Evolutionary conservation across 345 rosid genomes (phyloP).

Genomic region (Noccaea caerulescens): DNA sequence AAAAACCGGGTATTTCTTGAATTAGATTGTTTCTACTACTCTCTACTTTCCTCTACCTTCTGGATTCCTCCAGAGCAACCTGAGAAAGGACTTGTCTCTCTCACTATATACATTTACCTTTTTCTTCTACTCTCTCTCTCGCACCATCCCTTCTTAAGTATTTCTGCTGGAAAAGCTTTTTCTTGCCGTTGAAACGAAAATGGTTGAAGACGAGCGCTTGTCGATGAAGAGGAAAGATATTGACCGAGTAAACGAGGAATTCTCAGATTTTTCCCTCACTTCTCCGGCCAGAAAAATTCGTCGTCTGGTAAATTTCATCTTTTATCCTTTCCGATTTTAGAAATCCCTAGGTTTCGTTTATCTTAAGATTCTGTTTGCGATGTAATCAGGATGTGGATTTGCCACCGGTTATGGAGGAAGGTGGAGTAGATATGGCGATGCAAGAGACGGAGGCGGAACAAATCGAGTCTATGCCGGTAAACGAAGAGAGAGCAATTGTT

Average conservation of each 20-base stretch:
- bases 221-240: slow-evolving; percentile 61
- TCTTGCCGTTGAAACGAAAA: background rate
- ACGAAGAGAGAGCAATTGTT: slow-evolving; percentile 75
- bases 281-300: slow-evolving; percentile 83
- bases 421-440: slow-evolving; percentile 38
- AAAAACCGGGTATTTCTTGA: background rate
- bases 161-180: background rate
- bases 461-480: slow-evolving; percentile 27
- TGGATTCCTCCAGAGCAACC: slow-evolving; percentile 6
- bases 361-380: background rate
- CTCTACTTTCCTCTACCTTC: background rate
- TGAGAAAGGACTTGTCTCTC: background rate
- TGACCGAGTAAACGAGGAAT: slow-evolving; percentile 68
- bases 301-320: slow-evolving; percentile 62
- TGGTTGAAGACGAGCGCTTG: slow-evolving; percentile 15
- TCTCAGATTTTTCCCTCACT: slow-evolving; percentile 78
- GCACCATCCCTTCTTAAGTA: background rate
- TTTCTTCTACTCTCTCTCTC: background rate
- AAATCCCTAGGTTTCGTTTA: background rate
- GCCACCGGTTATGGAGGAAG: slow-evolving; percentile 69
- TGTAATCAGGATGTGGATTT: slow-evolving; percentile 54
- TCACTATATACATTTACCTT: background rate
- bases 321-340: background rate
- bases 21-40: background rate
- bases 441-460: background rate